Conservation (phyloP, 108 stramenopile genomes). For the Nitzschia palea region DNA sequence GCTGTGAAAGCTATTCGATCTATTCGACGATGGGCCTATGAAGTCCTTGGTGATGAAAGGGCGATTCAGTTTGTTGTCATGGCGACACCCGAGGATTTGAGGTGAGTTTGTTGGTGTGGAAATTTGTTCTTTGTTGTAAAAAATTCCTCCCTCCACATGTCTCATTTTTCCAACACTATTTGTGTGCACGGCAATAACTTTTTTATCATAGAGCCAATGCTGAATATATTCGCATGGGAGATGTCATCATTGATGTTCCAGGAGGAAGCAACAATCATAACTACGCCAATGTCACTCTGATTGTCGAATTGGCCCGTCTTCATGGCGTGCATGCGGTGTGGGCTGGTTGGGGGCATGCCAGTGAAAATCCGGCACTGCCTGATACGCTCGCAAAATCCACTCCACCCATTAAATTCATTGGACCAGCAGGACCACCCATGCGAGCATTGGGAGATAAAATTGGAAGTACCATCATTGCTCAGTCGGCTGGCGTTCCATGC, state of each 20-base stretch:
- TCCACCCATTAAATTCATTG: constrained; percentile 96
- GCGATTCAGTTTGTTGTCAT: constrained; percentile 97
- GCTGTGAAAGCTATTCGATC: constrained; percentile 98
- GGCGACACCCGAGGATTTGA: constrained; percentile 98
- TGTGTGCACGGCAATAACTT: no score
- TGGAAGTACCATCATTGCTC: constrained; percentile 98
- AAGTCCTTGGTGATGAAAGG: constrained; percentile 90
- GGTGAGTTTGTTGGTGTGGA: constrained; percentile 52
- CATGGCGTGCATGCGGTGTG: constrained; percentile 99
- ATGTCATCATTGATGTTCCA: constrained; percentile 99
- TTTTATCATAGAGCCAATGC: constrained; percentile 90
- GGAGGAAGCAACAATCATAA: constrained; percentile 99
- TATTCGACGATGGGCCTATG: constrained; percentile 94
- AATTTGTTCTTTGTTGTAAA: background rate
- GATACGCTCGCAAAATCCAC: constrained; percentile 76
- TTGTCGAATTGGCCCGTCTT: constrained; percentile 97
- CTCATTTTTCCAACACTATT: no score
- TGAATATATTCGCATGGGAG: constrained; percentile 99
- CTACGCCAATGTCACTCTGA: constrained; percentile 99
- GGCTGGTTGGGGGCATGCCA: constrained; percentile 99
- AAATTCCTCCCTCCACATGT: background rate
- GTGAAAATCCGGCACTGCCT: constrained; percentile 96
- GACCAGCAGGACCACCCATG: constrained; percentile 98
- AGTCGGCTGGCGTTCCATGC: constrained; percentile 96
- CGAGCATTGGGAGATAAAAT: constrained; percentile 99